Evolutionary conservation across 2,329 filamentous ascomycete genomes (phyloP).

Genomic region (Cordyceps militaris): DNA sequence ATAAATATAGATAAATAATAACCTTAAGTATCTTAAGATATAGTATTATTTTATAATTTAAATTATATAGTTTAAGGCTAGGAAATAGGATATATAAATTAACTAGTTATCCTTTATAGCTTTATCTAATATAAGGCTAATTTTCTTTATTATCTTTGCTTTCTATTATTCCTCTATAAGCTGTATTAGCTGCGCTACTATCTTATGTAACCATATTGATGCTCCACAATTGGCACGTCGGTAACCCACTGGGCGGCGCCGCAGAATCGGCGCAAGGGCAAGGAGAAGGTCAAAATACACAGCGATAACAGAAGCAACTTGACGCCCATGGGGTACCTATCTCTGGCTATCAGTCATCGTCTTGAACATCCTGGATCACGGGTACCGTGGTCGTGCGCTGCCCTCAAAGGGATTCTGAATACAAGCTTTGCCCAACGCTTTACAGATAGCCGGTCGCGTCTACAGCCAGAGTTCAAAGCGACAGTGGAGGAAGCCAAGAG

Average conservation of each 20-base stretch:
- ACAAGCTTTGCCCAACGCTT: neutral
- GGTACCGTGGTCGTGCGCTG: neutral
- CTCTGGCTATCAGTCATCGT: neutral
- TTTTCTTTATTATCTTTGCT: no score
- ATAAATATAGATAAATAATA: no score
- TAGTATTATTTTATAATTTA: no score
- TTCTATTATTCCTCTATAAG: no score
- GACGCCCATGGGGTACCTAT: neutral
- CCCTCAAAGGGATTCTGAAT: neutral
- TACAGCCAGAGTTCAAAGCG: neutral
- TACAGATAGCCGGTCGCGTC: neutral
- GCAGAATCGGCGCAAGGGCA: constrained; percentile 9
- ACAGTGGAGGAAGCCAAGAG: neutral
- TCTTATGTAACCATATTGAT: no score
- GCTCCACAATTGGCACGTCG: no score
- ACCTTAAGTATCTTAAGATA: no score
- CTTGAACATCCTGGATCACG: neutral
- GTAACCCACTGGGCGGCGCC: constrained; percentile 17
- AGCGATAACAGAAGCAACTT: constrained; percentile 15
- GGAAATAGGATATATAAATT: no score
- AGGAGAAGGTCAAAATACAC: constrained; percentile 6
- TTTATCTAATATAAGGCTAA: no score
- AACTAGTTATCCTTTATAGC: no score
- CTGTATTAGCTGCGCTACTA: no score
- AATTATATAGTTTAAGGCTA: no score